Evolutionary conservation across 148 eudicot genomes (phyloP).

Genomic region (Simmondsia chinensis): DNA sequence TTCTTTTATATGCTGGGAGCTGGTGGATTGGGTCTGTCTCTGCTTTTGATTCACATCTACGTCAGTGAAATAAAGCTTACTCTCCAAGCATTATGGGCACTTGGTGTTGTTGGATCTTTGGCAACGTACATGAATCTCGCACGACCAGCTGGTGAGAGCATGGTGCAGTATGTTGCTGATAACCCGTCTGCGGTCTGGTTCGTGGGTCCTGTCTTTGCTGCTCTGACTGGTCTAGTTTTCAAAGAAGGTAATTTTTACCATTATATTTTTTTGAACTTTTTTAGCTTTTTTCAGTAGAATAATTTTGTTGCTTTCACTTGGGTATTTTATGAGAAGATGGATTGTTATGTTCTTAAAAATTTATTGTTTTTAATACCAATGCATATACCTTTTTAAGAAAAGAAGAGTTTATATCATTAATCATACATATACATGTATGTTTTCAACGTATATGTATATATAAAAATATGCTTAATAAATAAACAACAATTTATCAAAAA

Average conservation of each 20-base stretch:
- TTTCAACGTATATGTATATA: no score
- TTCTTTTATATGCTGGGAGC: slow-evolving; percentile 53
- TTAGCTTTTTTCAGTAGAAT: not conserved
- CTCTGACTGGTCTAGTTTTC: slow-evolving; percentile 86
- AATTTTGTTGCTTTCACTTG: not conserved
- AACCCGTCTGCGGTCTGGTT: slow-evolving; percentile 80
- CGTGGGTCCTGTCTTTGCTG: slow-evolving; percentile 79
- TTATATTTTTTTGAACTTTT: not conserved
- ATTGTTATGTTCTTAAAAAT: no score
- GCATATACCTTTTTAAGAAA: no score
- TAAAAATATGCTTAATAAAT: no score
- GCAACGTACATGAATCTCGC: slow-evolving; percentile 49
- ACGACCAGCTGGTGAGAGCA: slow-evolving; percentile 45
- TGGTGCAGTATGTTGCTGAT: slow-evolving; percentile 52
- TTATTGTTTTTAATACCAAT: no score
- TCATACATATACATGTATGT: no score
- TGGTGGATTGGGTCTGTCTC: slow-evolving; percentile 71
- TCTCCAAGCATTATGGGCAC: slow-evolving; percentile 63
- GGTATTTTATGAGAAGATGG: no score
- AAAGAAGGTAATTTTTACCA: slow-evolving; percentile 52
- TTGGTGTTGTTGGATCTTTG: slow-evolving; percentile 61
- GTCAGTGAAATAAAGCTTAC: slow-evolving; percentile 79
- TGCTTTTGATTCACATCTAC: slow-evolving; percentile 68
- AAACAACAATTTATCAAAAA: no score
- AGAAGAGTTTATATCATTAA: no score